These are phyloP conservation scores for Acarospora socialis DNA, from an alignment of 2,329 filamentous ascomycete genomes.

Conservation along the genomic window DNA sequence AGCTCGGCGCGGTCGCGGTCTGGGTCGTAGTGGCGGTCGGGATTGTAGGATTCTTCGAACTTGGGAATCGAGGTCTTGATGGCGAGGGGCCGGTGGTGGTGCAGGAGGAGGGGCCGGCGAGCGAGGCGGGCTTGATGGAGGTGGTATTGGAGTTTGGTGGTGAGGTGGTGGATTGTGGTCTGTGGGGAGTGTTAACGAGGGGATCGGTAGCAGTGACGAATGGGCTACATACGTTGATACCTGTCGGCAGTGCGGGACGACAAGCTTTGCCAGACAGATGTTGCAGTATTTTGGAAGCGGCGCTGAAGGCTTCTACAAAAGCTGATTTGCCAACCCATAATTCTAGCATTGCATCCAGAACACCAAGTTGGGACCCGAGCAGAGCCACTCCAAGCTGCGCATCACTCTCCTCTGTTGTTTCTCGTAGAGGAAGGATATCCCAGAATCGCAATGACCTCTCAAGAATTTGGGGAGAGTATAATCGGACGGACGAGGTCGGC, in stretches of 20 bases:
- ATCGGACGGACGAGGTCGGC: constrained; percentile 37
- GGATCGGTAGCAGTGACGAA: too few species aligned
- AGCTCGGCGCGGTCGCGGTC: constrained; percentile 78
- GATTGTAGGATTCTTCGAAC: constrained; percentile 92
- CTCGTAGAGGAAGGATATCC: constrained; percentile 34
- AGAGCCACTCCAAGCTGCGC: constrained; percentile 44
- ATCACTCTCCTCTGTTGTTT: constrained; percentile 17
- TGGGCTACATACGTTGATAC: not conserved
- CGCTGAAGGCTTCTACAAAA: constrained; percentile 66
- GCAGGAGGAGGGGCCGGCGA: constrained; percentile 70
- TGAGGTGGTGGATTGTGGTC: constrained; percentile 16
- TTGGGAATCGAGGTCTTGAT: constrained; percentile 84
- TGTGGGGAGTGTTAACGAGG: too few species aligned
- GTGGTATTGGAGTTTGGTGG: constrained; percentile 31
- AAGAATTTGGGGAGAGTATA: constrained; percentile 22
- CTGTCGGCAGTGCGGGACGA: constrained; percentile 35
- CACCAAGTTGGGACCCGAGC: constrained; percentile 45
- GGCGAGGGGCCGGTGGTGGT: constrained; percentile 74
- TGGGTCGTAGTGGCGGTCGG: constrained; percentile 92
- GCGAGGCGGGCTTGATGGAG: constrained; percentile 47
- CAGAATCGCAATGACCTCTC: constrained; percentile 36
- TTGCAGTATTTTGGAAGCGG: constrained; percentile 43
- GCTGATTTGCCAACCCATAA: constrained; percentile 60
- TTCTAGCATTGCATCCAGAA: constrained; percentile 55
- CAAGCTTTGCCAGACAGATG: constrained; percentile 45